Percentiles rank a stretch among this genome's conserved stretches.
phyloP scores from a whole-genome alignment of 164 flowering plant genomes.

The Macadamia integrifolia region DNA sequence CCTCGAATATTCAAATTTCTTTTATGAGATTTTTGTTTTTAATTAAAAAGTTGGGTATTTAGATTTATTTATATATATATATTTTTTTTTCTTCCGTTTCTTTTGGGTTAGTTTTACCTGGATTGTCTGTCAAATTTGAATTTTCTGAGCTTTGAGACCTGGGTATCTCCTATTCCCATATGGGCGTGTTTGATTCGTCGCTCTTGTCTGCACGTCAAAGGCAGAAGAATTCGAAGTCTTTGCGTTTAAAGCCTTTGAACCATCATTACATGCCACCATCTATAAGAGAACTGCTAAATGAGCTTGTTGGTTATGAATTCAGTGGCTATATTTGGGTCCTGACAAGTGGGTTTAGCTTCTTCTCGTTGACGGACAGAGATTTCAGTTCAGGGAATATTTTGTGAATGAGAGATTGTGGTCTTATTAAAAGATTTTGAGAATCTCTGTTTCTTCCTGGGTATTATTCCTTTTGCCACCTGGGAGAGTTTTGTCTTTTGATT shows the following conservation, averaged over 20 bases:
- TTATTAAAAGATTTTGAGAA: neutral
- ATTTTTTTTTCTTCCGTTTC: neutral
- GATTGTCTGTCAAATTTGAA: neutral
- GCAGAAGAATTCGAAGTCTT: neutral
- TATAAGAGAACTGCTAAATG: conserved; percentile 6
- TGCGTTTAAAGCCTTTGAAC: neutral
- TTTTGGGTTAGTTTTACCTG: neutral
- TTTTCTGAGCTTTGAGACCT: neutral
- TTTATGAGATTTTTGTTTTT: neutral
- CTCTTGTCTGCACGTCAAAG: conserved; percentile 16
- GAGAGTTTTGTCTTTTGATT: neutral
- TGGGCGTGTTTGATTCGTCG: conserved; percentile 3
- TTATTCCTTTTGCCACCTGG: neutral
- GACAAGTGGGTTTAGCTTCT: conserved; percentile 2
- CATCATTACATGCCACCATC: neutral
- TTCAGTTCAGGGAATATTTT: neutral
- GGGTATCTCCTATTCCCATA: neutral
- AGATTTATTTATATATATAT: too few species aligned
- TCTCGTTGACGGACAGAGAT: neutral
- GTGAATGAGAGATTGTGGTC: neutral
- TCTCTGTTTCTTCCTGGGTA: too few species aligned
- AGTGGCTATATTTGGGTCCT: neutral
- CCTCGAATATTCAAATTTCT: too few species aligned
- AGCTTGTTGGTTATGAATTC: neutral
- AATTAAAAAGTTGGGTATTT: too few species aligned